phyloP scores from a whole-genome alignment of 495 filamentous ascomycete genomes.

The Neurospora sp. region DNA sequence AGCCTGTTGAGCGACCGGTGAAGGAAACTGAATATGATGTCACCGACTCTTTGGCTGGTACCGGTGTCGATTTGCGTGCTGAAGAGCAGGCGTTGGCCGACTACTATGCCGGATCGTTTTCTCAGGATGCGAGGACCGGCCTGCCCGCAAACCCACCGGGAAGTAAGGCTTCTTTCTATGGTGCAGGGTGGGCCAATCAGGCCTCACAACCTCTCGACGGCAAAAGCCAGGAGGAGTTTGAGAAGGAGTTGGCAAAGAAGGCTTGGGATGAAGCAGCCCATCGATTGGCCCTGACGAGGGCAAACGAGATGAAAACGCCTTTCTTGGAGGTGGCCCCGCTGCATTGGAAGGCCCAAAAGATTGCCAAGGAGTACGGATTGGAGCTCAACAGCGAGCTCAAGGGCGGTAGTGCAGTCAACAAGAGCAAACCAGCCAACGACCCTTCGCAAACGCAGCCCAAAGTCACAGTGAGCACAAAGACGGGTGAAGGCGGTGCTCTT shows the following conservation, averaged over 20 bases:
- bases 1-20: constrained; percentile 54
- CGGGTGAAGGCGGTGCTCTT: constrained; percentile 43
- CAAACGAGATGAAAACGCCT: constrained; percentile 35
- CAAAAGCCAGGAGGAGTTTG: constrained; percentile 41
- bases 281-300: constrained; percentile 29
- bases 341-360: constrained; percentile 42
- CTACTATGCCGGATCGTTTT: constrained; percentile 35
- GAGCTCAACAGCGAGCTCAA: constrained; percentile 43
- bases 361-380: constrained; percentile 49
- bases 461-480: constrained; percentile 24
- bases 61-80: constrained; percentile 73
- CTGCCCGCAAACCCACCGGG: constrained; percentile 41
- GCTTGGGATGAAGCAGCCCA: constrained; percentile 38
- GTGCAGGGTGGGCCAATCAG: constrained; percentile 49
- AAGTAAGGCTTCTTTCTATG: constrained; percentile 42
- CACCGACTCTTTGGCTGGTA: constrained; percentile 65
- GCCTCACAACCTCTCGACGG: constrained; percentile 35
- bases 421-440: constrained; percentile 41
- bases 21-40: constrained; percentile 60
- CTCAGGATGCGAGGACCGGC: constrained; percentile 29
- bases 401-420: constrained; percentile 33
- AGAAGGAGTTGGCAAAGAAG: constrained; percentile 33
- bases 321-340: constrained; percentile 33
- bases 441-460: constrained; percentile 32
- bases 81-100: constrained; percentile 67